phyloP scores from a whole-genome alignment of 2,329 filamentous ascomycete genomes.

The Epichloe festucae region DNA sequence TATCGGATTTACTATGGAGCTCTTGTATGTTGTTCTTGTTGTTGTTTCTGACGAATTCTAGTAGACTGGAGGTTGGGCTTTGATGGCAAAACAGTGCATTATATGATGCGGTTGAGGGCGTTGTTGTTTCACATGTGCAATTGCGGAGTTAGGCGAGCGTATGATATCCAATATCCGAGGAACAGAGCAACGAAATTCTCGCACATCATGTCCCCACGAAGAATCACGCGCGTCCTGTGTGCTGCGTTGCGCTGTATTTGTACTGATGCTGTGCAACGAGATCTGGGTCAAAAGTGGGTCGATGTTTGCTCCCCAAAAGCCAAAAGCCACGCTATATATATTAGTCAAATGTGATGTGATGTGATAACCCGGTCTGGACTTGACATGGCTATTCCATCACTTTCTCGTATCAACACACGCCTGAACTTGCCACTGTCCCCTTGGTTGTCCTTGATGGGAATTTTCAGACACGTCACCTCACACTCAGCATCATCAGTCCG shows the following conservation, averaged over 20 bases:
- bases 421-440: not conserved
- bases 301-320: not conserved
- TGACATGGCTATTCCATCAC: not conserved
- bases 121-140: not conserved
- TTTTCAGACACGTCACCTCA: not conserved
- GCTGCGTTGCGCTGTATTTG: not conserved
- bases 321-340: not conserved
- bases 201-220: not conserved
- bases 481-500: not conserved
- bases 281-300: not conserved
- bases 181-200: not conserved
- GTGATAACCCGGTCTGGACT: not conserved
- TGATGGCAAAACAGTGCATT: not conserved
- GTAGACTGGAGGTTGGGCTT: not conserved
- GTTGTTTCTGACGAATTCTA: not conserved
- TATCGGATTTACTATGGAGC: too few relatives aligned
- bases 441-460: not conserved
- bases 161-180: constrained; percentile 1
- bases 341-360: not conserved
- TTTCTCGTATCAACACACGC: not conserved
- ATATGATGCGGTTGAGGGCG: not conserved
- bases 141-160: constrained; percentile 1
- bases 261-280: too few relatives aligned
- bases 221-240: not conserved
- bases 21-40: not conserved